Evolutionary conservation across 1,284 basidiomycete species (phyloP).

Genomic region (Xerocomus minutiporus): DNA sequence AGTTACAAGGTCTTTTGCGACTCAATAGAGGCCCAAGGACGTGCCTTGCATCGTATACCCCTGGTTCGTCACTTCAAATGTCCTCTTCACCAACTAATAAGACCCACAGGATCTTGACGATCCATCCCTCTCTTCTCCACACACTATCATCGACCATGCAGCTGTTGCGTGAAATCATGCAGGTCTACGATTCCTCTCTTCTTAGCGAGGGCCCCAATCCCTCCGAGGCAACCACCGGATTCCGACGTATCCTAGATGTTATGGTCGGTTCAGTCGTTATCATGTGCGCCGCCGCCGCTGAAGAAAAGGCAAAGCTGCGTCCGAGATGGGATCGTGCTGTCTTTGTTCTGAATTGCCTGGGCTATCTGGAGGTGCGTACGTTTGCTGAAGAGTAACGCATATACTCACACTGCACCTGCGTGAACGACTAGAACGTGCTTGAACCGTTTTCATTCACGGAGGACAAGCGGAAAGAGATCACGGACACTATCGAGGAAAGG

Average conservation of each 20-base stretch:
- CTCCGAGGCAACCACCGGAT: constrained; percentile 14
- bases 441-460: constrained; percentile 72
- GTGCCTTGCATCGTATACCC: constrained; percentile 65
- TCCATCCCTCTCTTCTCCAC: constrained; percentile 69
- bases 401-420: background rate
- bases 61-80: constrained; percentile 47
- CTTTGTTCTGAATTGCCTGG: constrained; percentile 81
- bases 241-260: constrained; percentile 70
- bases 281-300: constrained; percentile 67
- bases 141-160: constrained; percentile 78
- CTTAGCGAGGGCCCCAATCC: constrained; percentile 44
- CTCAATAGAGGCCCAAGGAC: constrained; percentile 77
- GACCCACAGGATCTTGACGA: constrained; percentile 68
- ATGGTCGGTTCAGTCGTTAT: constrained; percentile 81
- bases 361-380: constrained; percentile 62
- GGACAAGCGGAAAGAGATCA: constrained; percentile 55
- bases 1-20: constrained; percentile 85
- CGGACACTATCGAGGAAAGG: constrained; percentile 58
- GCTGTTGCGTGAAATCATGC: constrained; percentile 82
- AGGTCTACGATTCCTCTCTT: constrained; percentile 81
- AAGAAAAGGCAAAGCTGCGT: constrained; percentile 54
- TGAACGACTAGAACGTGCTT: constrained; percentile 54
- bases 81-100: background rate
- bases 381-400: background rate
- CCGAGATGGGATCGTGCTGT: constrained; percentile 75